Base-by-base conservation (phyloP, 78 protist genomes). In the Emiliania huxleyi region DNA sequence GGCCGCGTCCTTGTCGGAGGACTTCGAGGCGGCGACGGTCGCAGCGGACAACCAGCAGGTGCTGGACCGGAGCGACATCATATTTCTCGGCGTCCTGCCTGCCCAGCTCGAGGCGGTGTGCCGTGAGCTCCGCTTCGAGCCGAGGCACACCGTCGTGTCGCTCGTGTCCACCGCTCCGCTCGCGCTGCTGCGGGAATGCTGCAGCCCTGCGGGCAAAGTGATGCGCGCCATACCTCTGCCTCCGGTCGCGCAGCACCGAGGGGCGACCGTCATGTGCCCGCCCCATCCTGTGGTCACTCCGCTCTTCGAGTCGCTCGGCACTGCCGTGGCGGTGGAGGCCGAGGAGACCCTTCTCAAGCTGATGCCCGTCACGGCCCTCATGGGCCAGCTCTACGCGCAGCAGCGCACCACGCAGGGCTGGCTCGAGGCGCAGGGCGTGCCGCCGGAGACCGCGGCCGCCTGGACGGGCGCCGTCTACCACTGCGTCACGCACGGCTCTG, bases 181-280 rank as follows among this genome's bases (percentile, higher is more conserved):
- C 45, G 69, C 38, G 44, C 4, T 11, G n/a, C 37, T 79, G 1
- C 87, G 25, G 25, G 35, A 42, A n/a, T 22, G 3, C 11, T 69
- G 79, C 79, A 29, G 19, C 25, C 43, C 55, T 6, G 2, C 56
- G 33, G 52, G 11, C 3, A 29, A 19, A 35, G 77, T 87, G 73
- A 25, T 87, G 19, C 91, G 91, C 38, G 55, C 55, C 43, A 49
- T 87, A 23, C 91, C 91, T 33, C 49, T 87, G 91, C 91, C 91
- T 0, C 91, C 91, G 21, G 42, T 87, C 69, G 91, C 91, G 4
- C 5, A 46, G 55, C 55, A 52, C 77, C 15, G 12, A 26, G 91
- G 91, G 25, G 55, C 77, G 23, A 87, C n/a, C 45, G 42, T 52
- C 73, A 8, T 84, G 62, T 8, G 19, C 5, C 91, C 91, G 19